A percentile compares a stretch with the other conserved stretches of the same genome.
Conservation (phyloP, 2,329 filamentous ascomycete species). For the Colletotrichum liriopes region DNA sequence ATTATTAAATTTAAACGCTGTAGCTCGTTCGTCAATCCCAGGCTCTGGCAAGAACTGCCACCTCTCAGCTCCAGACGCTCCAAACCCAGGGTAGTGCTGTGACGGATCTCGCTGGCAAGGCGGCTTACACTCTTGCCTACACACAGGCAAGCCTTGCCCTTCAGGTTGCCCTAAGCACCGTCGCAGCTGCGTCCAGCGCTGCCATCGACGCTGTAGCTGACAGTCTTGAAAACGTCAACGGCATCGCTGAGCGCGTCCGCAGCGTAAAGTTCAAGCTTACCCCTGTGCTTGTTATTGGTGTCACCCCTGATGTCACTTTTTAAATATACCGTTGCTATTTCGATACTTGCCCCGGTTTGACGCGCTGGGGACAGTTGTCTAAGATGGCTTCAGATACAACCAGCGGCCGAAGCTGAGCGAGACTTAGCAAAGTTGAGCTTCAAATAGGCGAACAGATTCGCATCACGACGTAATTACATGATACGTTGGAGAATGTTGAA, state of each 20-base stretch:
- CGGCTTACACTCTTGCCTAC: background rate
- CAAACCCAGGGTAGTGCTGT: background rate
- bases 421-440: background rate
- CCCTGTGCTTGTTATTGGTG: conserved; percentile 6
- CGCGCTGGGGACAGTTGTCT: background rate
- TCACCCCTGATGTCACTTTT: conserved; percentile 4
- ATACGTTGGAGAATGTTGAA: background rate
- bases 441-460: background rate
- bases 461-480: background rate
- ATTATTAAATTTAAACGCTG: background rate
- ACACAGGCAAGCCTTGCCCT: conserved; percentile 8
- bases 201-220: background rate
- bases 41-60: conserved; percentile 3
- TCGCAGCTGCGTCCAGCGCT: background rate
- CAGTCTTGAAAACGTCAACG: background rate
- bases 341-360: too few relatives aligned
- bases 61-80: background rate
- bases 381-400: background rate
- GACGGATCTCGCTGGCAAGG: background rate
- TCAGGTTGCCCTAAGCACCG: background rate
- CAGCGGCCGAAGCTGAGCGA: background rate
- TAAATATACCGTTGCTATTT: background rate
- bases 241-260: background rate
- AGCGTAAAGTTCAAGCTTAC: background rate
- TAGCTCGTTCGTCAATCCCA: conserved; percentile 7